Percentiles rank a stretch among this genome's conserved stretches.
These are phyloP conservation scores for Aspergillaceae sp. DNA, from an alignment of 2,329 filamentous ascomycete species.

Conservation along the genomic window DNA sequence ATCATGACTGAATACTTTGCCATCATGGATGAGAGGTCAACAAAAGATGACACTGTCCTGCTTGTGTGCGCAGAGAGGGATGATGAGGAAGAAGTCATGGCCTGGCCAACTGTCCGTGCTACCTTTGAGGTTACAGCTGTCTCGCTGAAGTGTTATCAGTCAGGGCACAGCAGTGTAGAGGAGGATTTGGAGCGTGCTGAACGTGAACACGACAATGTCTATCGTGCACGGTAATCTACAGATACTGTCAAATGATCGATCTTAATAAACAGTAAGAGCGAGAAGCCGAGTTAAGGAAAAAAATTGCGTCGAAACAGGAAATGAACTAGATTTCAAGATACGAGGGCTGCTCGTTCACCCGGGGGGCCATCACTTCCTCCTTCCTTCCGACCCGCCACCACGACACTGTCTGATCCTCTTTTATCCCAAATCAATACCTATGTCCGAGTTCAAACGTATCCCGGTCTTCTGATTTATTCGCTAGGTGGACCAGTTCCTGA, in stretches of 20 bases:
- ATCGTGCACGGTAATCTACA: background rate
- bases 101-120: background rate
- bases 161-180: background rate
- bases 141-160: background rate
- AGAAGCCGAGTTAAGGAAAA: background rate
- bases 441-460: too few relatives aligned
- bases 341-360: too few relatives aligned
- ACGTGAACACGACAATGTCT: background rate
- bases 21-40: background rate
- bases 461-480: too few relatives aligned
- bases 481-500: too few relatives aligned
- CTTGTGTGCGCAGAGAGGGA: background rate
- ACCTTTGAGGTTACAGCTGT: background rate
- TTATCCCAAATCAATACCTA: too few relatives aligned
- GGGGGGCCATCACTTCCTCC: too few relatives aligned
- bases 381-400: too few relatives aligned
- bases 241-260: background rate
- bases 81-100: background rate
- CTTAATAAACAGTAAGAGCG: background rate
- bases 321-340: background rate
- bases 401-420: too few relatives aligned
- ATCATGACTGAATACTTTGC: background rate
- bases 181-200: background rate
- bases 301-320: background rate
- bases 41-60: background rate